Conservation (phyloP, 2,329 filamentous ascomycete species). For the Chrysoporthe puriensis region DNA sequence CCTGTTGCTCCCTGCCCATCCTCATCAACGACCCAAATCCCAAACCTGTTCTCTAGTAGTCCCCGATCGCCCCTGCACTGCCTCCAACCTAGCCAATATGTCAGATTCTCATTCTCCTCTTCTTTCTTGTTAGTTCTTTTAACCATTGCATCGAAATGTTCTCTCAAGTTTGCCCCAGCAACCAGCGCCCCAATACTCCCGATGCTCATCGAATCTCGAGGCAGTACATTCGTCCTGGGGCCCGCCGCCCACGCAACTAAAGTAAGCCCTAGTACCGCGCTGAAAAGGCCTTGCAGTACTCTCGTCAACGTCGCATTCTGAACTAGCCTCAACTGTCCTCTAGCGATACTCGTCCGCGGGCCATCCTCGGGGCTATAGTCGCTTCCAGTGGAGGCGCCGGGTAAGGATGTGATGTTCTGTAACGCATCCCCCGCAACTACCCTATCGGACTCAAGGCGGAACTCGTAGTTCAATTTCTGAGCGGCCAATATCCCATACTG, state of each 20-base stretch:
- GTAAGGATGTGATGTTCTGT: neutral
- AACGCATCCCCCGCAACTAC: neutral
- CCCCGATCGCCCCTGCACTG: neutral
- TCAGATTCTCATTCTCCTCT: neutral
- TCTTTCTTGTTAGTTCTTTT: neutral
- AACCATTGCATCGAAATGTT: neutral
- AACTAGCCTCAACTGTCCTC: neutral
- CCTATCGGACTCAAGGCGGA: neutral
- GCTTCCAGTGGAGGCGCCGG: neutral
- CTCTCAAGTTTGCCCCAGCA: neutral
- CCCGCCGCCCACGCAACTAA: neutral
- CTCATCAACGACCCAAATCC: neutral
- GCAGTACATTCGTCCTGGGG: neutral
- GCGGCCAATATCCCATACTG: neutral
- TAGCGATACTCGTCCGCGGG: neutral
- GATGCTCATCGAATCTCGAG: neutral
- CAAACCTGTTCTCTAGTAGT: neutral
- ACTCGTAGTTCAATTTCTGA: neutral
- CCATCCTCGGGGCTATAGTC: neutral
- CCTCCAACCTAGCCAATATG: neutral
- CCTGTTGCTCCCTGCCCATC: neutral
- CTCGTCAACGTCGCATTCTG: neutral
- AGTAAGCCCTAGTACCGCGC: neutral
- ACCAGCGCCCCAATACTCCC: neutral
- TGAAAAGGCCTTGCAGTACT: neutral